Evolutionary conservation across 2,329 filamentous ascomycete genomes (phyloP).

Genomic region (Lachnellula willkommii): DNA sequence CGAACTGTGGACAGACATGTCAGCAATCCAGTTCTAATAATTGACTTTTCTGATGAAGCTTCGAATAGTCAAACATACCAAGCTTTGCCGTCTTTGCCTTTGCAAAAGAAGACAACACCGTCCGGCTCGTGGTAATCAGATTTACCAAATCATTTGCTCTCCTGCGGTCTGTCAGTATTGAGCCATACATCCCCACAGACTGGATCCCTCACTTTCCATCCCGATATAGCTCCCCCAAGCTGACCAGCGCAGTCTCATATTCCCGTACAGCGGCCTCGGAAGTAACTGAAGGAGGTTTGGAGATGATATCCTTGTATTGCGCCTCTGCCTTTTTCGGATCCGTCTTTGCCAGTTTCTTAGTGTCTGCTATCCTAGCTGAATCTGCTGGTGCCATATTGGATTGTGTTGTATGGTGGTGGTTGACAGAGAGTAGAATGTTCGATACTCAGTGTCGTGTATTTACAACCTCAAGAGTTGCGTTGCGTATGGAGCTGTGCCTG

Average conservation of each 20-base stretch:
- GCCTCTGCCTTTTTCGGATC: constrained; percentile 79
- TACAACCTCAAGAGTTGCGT: constrained; percentile 10
- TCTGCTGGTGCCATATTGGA: constrained; percentile 52
- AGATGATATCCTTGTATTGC: constrained; percentile 84
- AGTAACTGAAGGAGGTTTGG: constrained; percentile 74
- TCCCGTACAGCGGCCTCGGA: constrained; percentile 81
- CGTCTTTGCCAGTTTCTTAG: constrained; percentile 74
- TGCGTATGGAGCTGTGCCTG: constrained; percentile 8
- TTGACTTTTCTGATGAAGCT: neutral
- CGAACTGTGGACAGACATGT: constrained; percentile 58
- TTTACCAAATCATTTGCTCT: constrained; percentile 80
- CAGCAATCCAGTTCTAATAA: neutral
- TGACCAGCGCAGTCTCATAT: constrained; percentile 85
- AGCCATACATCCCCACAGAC: constrained; percentile 1
- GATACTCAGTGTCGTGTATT: constrained; percentile 8
- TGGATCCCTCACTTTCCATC: constrained; percentile 64
- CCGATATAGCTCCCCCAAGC: constrained; percentile 85
- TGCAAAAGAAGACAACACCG: constrained; percentile 89
- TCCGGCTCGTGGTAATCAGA: constrained; percentile 83
- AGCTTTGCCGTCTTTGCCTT: constrained; percentile 99
- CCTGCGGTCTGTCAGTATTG: constrained; percentile 41
- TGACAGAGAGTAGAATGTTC: constrained; percentile 2
- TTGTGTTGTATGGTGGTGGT: constrained; percentile 11
- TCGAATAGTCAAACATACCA: constrained; percentile 52
- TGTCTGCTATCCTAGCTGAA: constrained; percentile 72